phyloP scores from a whole-genome alignment of 164 flowering plant species.

The Kingdonia uniflora region DNA sequence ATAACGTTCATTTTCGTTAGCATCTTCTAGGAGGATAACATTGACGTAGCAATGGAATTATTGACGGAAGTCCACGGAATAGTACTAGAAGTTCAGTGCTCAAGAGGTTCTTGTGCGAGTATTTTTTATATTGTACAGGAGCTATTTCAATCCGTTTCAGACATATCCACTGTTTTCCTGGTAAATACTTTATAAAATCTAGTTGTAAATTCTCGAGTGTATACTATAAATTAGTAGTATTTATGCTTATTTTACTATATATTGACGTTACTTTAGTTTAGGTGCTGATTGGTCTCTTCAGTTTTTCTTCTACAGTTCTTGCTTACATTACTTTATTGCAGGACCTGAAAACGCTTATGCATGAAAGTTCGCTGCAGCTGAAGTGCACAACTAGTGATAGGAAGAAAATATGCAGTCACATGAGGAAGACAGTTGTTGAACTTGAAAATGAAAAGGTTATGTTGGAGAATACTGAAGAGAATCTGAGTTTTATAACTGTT shows the following conservation, averaged over 20 bases:
- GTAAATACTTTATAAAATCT: constrained; percentile 25
- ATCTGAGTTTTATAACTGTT: too few relatives aligned
- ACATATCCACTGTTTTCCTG: constrained; percentile 18
- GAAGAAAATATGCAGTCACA: constrained; percentile 24
- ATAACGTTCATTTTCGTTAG: constrained; percentile 3
- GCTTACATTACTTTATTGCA: constrained; percentile 14
- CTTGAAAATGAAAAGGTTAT: constrained; percentile 66
- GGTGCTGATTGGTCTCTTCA: too few relatives aligned
- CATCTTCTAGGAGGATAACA: constrained; percentile 29
- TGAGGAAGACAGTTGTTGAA: constrained; percentile 34
- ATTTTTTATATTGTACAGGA: constrained; percentile 44
- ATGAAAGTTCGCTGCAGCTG: constrained; percentile 23
- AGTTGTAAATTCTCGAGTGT: too few relatives aligned
- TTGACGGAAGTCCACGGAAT: constrained; percentile 38
- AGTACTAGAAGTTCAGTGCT: constrained; percentile 39
- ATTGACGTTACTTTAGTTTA: too few relatives aligned
- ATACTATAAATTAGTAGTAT: too few relatives aligned
- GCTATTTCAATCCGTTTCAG: constrained; percentile 31
- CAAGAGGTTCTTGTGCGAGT: constrained; percentile 20
- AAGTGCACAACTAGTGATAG: constrained; percentile 23
- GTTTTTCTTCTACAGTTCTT: background rate
- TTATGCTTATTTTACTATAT: too few relatives aligned
- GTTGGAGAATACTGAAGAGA: background rate
- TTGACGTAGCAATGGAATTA: constrained; percentile 23
- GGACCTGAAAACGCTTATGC: constrained; percentile 41